Conservation (phyloP, 139 green algal species). For the Desmodesmus armatus region DNA sequence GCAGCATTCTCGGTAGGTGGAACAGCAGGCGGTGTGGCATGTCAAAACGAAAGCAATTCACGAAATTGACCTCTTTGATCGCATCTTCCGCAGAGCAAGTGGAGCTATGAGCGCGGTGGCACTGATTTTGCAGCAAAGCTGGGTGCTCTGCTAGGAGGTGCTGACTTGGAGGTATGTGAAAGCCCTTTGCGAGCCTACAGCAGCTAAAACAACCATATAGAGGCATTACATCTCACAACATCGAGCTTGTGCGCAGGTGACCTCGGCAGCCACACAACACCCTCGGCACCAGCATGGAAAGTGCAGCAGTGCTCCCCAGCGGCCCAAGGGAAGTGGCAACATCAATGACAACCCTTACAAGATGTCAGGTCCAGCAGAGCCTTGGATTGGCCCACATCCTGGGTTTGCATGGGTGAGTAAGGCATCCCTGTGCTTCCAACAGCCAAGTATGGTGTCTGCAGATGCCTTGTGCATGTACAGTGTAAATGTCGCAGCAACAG, state of each 20-base stretch:
- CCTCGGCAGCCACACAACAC: constrained; percentile 5
- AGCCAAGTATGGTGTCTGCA: too few species aligned
- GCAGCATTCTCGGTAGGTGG: too few species aligned
- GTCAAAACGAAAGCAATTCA: too few species aligned
- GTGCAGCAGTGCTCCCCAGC: not conserved
- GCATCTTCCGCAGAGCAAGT: constrained; percentile 12
- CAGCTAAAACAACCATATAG: too few species aligned
- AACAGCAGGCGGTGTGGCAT: too few species aligned
- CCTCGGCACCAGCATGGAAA: not conserved
- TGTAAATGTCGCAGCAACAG: not conserved
- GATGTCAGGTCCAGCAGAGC: not conserved
- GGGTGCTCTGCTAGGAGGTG: constrained; percentile 1
- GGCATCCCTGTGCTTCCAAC: not conserved
- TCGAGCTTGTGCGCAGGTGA: constrained; percentile 9
- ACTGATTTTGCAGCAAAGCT: constrained; percentile 15
- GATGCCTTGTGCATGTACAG: not conserved
- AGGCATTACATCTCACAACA: not conserved
- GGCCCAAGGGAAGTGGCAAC: too few species aligned
- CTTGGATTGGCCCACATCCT: constrained; percentile 24
- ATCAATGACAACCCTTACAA: not conserved
- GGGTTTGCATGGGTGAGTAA: constrained; percentile 38
- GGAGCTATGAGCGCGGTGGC: constrained; percentile 9
- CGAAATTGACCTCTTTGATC: too few species aligned
- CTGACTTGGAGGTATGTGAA: constrained; percentile 19
- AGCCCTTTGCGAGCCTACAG: not conserved